A percentile compares a stretch with the other conserved stretches of the same genome.
Evolutionary conservation across 208 protist genomes (phyloP).

Genomic region (Crithidia mellificae): DNA sequence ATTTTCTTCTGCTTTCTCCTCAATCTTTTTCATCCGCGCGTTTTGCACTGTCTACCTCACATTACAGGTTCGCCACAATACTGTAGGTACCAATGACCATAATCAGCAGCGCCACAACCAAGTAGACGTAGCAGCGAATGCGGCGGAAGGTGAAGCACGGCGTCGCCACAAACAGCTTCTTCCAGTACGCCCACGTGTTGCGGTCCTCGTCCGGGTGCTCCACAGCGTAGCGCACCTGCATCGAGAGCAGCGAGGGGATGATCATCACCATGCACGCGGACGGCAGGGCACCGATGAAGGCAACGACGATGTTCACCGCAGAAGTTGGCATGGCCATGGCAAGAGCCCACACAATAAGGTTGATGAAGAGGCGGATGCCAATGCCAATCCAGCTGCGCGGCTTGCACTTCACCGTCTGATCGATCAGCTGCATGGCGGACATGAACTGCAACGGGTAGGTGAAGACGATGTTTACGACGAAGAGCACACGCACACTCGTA

Average conservation of each 20-base stretch:
- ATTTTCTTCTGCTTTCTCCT: too few species aligned
- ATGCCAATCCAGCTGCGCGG: conserved; percentile 57
- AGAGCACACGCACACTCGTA: conserved; percentile 45
- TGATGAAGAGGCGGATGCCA: conserved; percentile 58
- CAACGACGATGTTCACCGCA: conserved; percentile 71
- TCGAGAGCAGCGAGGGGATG: conserved; percentile 53
- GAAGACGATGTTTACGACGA: conserved; percentile 65
- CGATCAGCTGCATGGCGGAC: conserved; percentile 76
- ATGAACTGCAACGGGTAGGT: conserved; percentile 80
- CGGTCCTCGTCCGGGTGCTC: conserved; percentile 57
- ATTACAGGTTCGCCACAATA: conserved; percentile 14
- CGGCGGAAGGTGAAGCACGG: conserved; percentile 44
- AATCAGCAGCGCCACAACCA: conserved; percentile 59
- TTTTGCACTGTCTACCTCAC: not conserved
- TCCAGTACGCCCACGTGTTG: conserved; percentile 54
- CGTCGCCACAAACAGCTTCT: conserved; percentile 34
- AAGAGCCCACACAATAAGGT: conserved; percentile 62
- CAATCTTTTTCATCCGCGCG: too few species aligned
- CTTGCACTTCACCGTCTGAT: conserved; percentile 55
- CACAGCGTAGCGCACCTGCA: conserved; percentile 56
- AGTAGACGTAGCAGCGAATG: conserved; percentile 49
- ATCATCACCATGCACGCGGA: conserved; percentile 74
- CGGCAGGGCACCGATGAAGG: conserved; percentile 73
- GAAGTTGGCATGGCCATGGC: conserved; percentile 55
- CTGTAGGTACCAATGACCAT: conserved; percentile 79